These are phyloP conservation scores for Erigeron canadensis DNA, from an alignment of 129 eudicot genomes.

Conservation along the genomic window DNA sequence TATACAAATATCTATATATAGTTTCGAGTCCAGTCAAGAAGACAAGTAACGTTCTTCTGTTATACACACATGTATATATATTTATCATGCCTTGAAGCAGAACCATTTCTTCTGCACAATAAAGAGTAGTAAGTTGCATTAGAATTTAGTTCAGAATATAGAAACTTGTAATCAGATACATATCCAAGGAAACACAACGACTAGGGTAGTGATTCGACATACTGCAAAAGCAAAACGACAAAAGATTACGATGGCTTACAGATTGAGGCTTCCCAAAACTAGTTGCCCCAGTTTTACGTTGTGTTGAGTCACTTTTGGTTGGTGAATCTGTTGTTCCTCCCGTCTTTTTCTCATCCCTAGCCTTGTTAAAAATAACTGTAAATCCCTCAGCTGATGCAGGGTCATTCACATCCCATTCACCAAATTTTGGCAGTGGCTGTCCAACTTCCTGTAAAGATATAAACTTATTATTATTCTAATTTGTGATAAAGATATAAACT, in stretches of 20 bases:
- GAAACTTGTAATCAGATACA: neutral
- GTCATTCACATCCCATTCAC: constrained; percentile 88
- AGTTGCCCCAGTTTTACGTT: constrained; percentile 36
- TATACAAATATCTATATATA: constrained; percentile 33
- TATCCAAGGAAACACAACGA: too few relatives aligned
- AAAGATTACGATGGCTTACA: constrained; percentile 41
- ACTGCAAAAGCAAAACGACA: neutral
- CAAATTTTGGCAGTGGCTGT: constrained; percentile 76
- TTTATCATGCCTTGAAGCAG: constrained; percentile 55
- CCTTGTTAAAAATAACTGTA: constrained; percentile 74
- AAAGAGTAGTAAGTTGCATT: constrained; percentile 17
- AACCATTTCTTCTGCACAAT: constrained; percentile 71
- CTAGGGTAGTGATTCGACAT: neutral
- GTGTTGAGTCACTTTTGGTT: constrained; percentile 39
- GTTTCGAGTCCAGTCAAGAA: constrained; percentile 22
- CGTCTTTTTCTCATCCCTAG: constrained; percentile 66
- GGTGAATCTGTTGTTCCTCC: constrained; percentile 64
- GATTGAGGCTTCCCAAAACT: constrained; percentile 65
- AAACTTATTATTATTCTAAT: constrained; percentile 12
- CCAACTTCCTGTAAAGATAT: constrained; percentile 59
- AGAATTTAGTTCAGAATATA: constrained; percentile 11
- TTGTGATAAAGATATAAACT: too few relatives aligned
- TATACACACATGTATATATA: constrained; percentile 17
- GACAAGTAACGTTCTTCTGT: constrained; percentile 18
- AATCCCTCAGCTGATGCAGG: constrained; percentile 85